Base-by-base conservation (phyloP, 2,329 filamentous ascomycete genomes). In the Alternaria sp. region DNA sequence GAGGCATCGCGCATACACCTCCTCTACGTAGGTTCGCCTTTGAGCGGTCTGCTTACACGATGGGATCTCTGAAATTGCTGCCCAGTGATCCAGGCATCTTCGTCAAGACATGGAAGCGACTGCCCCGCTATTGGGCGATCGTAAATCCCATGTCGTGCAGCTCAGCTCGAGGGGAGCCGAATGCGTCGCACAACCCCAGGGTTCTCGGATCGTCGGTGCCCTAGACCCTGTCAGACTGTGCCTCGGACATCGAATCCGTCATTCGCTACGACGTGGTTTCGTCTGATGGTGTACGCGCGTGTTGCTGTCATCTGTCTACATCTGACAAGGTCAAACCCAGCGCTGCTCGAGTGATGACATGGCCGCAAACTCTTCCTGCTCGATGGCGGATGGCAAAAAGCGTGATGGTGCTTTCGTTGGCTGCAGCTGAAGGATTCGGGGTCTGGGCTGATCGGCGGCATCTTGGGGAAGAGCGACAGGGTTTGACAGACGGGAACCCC, bases 181-280 rank as follows among this genome's bases (percentile, higher is more conserved):
- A 36, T 30, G 13, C 17, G 58, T 23, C 28, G 44, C 58, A 25
- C 57, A 40, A 50, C 17, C 62, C 52, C 47, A 57, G 60, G 46
- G 45, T 40, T 32, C 40, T 44, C 43, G 56, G 63, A 54, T 65
- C 60, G 43, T 57, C 52, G 60, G 63, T 36, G 63, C 40, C 25
- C 52, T 52, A 51, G 59, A 54, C 49, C 54, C 54, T 47, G 54
- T 12, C 52, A 21, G 46, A 15, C 26, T 13, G 36, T 36, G 15
- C 26, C 28, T 36, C 36, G 55, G 47, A 57, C 30, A 59, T 59
- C 30, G 59, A 52, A 59, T 59, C 8, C 59, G 25, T 7, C 47
- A 54, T 45, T 61, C 32, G 44, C 52, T 43, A n/a, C 25, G 32
- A 49, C 49, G 36, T 19, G 43, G 6, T 36, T 8, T 21, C 57